Percentiles rank a stretch among this genome's conserved stretches.
phyloP scores from a whole-genome alignment of 306 rosid genomes.

The Casuarina glauca region DNA sequence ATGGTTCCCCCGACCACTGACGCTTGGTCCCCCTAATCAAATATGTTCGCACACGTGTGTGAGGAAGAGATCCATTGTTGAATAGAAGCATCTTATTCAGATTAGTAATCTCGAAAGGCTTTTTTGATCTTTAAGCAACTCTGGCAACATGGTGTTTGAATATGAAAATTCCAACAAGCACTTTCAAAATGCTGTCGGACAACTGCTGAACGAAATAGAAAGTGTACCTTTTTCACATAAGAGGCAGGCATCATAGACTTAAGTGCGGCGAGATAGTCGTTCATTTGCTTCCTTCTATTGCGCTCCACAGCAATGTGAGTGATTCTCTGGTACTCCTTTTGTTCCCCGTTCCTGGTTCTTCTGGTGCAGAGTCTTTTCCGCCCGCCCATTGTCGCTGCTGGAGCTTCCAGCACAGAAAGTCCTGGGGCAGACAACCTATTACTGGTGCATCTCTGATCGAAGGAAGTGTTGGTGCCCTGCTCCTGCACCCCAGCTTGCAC shows the following conservation, averaged over 20 bases:
- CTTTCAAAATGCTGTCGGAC: background rate
- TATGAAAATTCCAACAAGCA: background rate
- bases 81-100: background rate
- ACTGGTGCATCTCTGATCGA: background rate
- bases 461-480: background rate
- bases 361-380: conserved; percentile 26
- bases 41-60: background rate
- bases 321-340: conserved; percentile 42
- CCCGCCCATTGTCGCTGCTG: conserved; percentile 3
- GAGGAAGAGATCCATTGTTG: background rate
- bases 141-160: background rate
- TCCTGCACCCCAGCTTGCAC: background rate
- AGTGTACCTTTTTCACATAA: conserved; percentile 33
- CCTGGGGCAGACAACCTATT: background rate
- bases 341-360: conserved; percentile 32
- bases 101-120: too few relatives aligned
- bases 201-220: background rate
- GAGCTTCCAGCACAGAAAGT: conserved; percentile 1
- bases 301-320: conserved; percentile 47
- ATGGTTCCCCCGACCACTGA: conserved; percentile 45
- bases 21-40: conserved; percentile 48
- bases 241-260: conserved; percentile 45
- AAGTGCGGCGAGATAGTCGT: conserved; percentile 34
- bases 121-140: background rate
- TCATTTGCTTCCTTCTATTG: conserved; percentile 42